Conservation (phyloP, 23 red algal genomes). For the Porphyridium purpureum region DNA sequence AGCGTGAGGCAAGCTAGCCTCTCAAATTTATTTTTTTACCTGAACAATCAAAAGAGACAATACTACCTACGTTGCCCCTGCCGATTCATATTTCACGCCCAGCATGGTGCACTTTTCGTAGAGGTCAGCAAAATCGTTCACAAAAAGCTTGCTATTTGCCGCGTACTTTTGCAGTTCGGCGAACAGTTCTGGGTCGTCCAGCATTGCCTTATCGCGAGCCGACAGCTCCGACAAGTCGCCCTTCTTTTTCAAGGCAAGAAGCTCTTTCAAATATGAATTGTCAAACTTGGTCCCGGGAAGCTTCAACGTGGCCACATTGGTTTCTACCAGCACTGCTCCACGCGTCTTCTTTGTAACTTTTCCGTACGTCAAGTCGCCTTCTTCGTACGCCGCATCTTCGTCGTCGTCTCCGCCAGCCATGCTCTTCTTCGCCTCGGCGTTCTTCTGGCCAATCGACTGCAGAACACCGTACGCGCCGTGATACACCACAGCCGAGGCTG, state of each 20-base stretch:
- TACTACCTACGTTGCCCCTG: neutral
- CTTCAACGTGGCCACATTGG: conserved; percentile 57
- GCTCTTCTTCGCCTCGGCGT: conserved; percentile 15
- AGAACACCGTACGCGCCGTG: conserved; percentile 59
- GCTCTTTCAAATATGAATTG: conserved; percentile 46
- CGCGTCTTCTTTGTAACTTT: conserved; percentile 30
- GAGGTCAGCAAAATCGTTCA: conserved; percentile 63
- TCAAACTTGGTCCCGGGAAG: conserved; percentile 66
- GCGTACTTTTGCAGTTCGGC: conserved; percentile 49
- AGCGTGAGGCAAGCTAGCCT: no score
- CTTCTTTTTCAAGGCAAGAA: conserved; percentile 27
- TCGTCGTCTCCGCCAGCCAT: no score
- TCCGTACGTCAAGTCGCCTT: conserved; percentile 56
- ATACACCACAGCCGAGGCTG: conserved; percentile 35
- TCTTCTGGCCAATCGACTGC: conserved; percentile 22
- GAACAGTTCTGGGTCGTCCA: conserved; percentile 25
- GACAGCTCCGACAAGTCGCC: conserved; percentile 9
- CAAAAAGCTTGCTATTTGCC: conserved; percentile 58
- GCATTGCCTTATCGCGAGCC: conserved; percentile 34
- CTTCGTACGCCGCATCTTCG: conserved; percentile 9
- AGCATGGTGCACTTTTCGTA: conserved; percentile 54
- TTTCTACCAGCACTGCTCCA: conserved; percentile 62
- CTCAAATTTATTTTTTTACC: neutral
- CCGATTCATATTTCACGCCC: conserved; percentile 42
- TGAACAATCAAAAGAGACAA: neutral